phyloP scores from a whole-genome alignment of 441 rosid genomes.

The Dalechampia spathulata region DNA sequence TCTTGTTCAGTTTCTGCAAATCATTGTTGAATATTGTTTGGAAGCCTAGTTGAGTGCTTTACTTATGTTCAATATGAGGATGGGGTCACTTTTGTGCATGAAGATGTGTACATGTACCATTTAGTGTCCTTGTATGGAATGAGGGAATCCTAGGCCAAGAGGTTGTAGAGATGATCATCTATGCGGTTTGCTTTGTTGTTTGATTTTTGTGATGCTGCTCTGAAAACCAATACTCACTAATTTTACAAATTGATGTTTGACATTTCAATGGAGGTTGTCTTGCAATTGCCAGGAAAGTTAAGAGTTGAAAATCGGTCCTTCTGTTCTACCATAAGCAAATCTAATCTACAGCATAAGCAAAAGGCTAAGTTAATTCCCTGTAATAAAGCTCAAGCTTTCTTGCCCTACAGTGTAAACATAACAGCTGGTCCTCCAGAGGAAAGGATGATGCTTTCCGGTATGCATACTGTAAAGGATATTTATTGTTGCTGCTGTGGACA shows the following conservation, averaged over 20 bases:
- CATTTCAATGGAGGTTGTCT: too few species aligned
- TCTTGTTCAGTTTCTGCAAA: neutral
- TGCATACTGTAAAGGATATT: conserved; percentile 44
- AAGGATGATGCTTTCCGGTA: conserved; percentile 40
- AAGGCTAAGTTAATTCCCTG: neutral
- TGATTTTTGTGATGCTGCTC: neutral
- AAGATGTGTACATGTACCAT: too few species aligned
- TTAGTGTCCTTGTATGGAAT: too few species aligned
- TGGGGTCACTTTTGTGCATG: too few species aligned
- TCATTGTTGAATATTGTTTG: neutral
- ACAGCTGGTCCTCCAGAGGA: conserved; percentile 37
- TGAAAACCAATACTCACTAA: neutral
- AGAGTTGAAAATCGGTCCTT: too few species aligned
- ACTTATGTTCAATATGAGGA: too few species aligned
- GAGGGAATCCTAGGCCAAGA: too few species aligned
- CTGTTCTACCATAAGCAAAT: too few species aligned
- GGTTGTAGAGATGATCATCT: neutral
- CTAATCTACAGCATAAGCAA: too few species aligned
- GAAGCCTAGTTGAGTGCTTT: too few species aligned
- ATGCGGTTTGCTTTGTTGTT: neutral
- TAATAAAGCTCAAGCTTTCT: neutral
- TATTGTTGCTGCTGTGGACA: conserved; percentile 54
- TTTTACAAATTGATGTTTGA: neutral
- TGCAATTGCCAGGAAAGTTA: too few species aligned
- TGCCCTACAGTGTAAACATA: conserved; percentile 31